These are phyloP conservation scores for Mortierella alpina DNA, from an alignment of 192 early-diverging fungal genomes.

Conservation along the genomic window DNA sequence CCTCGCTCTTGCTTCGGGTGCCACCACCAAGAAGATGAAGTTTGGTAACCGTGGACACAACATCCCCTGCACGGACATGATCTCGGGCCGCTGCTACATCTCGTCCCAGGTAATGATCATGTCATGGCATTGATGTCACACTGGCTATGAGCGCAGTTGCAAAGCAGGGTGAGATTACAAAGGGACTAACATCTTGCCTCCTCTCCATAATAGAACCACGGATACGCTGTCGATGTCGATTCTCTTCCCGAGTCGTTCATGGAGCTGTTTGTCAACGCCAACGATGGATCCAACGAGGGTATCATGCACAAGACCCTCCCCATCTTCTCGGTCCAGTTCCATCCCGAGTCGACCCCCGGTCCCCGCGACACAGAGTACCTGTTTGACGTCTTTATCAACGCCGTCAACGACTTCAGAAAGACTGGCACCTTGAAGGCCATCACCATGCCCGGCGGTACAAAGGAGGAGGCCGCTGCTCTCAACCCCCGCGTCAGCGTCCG, in stretches of 20 bases:
- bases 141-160: conserved; percentile 73
- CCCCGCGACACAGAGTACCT: conserved; percentile 97
- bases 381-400: conserved; percentile 94
- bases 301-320: conserved; percentile 92
- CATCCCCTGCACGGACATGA: conserved; percentile 97
- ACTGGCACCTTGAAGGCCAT: conserved; percentile 80
- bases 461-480: conserved; percentile 53
- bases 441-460: conserved; percentile 70
- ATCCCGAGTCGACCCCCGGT: conserved; percentile 96
- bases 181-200: not conserved
- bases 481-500: conserved; percentile 75
- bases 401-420: conserved; percentile 74
- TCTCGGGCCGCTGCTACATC: conserved; percentile 97
- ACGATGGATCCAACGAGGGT: conserved; percentile 99
- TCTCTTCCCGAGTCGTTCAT: conserved; percentile 80
- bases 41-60: conserved; percentile 99
- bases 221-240: conserved; percentile 90
- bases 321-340: conserved; percentile 98
- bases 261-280: conserved; percentile 98
- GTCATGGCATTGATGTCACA: too few relatives aligned
- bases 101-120: conserved; percentile 77
- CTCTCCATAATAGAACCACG: conserved; percentile 81
- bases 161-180: not conserved
- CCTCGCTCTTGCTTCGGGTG: conserved; percentile 92
- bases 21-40: conserved; percentile 94